Percentiles rank a stretch among this genome's conserved stretches.
Conservation (phyloP, 1,284 basidiomycete genomes). For the Apiotrichum sp. region DNA sequence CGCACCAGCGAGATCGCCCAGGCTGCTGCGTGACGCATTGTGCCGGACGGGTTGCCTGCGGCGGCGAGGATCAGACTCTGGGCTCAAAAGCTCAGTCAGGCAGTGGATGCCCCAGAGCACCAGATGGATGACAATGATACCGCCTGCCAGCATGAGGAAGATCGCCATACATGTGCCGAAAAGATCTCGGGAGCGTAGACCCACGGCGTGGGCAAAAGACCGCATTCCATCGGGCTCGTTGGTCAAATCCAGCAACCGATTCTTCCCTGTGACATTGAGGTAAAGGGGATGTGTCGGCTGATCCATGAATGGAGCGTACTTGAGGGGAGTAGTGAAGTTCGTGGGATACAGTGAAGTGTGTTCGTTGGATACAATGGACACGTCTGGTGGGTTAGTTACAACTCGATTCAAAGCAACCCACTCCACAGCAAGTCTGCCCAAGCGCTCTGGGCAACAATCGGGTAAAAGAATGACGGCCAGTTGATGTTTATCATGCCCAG, state of each 20-base stretch:
- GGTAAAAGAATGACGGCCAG: slow-evolving; percentile 90
- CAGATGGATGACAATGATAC: slow-evolving; percentile 61
- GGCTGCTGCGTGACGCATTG: neutral
- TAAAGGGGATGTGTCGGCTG: slow-evolving; percentile 69
- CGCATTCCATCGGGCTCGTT: slow-evolving; percentile 55
- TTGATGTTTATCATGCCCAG: slow-evolving; percentile 87
- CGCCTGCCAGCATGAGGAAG: slow-evolving; percentile 73
- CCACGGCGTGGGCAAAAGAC: slow-evolving; percentile 73
- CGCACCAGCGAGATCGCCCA: neutral
- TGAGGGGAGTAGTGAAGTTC: slow-evolving; percentile 54
- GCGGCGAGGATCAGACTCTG: neutral
- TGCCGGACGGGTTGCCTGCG: neutral
- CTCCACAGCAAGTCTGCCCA: slow-evolving; percentile 85
- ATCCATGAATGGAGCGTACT: slow-evolving; percentile 64
- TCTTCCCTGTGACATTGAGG: slow-evolving; percentile 58
- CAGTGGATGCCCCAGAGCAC: slow-evolving; percentile 66
- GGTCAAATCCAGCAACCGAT: slow-evolving; percentile 41
- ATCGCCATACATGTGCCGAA: slow-evolving; percentile 76
- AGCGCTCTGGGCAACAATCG: slow-evolving; percentile 72
- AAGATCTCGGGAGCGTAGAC: slow-evolving; percentile 71
- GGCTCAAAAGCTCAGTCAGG: slow-evolving; percentile 26
- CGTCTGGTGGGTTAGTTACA: slow-evolving; percentile 53
- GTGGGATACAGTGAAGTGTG: slow-evolving; percentile 63
- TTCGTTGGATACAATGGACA: slow-evolving; percentile 57
- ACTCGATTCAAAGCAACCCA: slow-evolving; percentile 46